Evolutionary conservation across 495 filamentous ascomycete species (phyloP).

Genomic region (Apodospora peruviana): DNA sequence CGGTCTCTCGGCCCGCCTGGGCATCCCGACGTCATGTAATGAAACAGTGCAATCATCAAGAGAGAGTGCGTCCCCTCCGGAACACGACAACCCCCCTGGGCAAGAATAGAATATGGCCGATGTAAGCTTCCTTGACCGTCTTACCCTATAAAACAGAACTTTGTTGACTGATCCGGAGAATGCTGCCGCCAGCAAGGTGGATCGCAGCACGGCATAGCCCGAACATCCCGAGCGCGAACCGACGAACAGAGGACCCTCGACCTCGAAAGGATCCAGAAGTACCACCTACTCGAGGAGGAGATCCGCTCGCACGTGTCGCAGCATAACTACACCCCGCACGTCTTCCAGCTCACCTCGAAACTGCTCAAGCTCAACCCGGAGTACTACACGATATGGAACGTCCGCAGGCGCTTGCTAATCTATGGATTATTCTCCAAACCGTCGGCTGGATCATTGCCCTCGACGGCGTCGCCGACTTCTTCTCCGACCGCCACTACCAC

Average conservation of each 20-base stretch:
- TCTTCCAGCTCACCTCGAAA: conserved; percentile 69
- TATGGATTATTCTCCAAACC: conserved; percentile 48
- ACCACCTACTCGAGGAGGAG: conserved; percentile 62
- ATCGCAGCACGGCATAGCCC: conserved; percentile 67
- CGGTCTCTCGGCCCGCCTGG: not conserved
- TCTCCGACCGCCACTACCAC: conserved; percentile 45
- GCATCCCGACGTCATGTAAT: conserved; percentile 4
- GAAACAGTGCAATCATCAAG: not conserved
- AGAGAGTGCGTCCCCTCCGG: not conserved
- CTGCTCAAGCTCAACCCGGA: conserved; percentile 87
- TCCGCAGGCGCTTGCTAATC: conserved; percentile 65
- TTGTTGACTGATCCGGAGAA: conserved; percentile 25
- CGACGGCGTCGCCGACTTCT: conserved; percentile 52
- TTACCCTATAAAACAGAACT: not conserved
- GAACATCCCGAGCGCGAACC: conserved; percentile 51
- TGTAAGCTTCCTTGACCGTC: conserved; percentile 9
- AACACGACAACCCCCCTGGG: not conserved
- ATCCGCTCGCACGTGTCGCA: conserved; percentile 39
- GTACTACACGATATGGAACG: conserved; percentile 98
- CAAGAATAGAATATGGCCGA: conserved; percentile 18
- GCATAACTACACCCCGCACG: conserved; percentile 59
- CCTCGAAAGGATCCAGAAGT: conserved; percentile 69
- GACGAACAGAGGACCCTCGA: conserved; percentile 65
- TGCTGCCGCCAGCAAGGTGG: conserved; percentile 23
- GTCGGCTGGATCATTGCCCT: conserved; percentile 46